A percentile compares a stretch with the other conserved stretches of the same genome.
Evolutionary conservation across 305 asterid species (phyloP).

Genomic region (Coffea humblotiana): DNA sequence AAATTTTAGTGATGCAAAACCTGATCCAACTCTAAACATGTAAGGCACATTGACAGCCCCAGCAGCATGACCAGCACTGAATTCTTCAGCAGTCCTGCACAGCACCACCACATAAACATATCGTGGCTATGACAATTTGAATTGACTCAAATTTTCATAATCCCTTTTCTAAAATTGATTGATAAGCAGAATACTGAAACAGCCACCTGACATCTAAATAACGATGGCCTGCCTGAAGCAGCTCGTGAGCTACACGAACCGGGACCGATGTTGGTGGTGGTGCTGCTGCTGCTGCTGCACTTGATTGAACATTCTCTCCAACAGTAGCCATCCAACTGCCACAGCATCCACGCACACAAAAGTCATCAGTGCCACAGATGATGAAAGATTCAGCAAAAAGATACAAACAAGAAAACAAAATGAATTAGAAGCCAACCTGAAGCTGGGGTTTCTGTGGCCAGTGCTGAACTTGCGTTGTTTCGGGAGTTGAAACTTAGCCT

Average conservation of each 20-base stretch:
- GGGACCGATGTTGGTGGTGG: slow-evolving; percentile 51
- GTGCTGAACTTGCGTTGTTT: slow-evolving; percentile 26
- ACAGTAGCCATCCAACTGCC: slow-evolving; percentile 49
- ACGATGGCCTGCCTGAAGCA: slow-evolving; percentile 72
- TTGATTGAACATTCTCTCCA: slow-evolving; percentile 36
- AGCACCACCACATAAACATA: not conserved
- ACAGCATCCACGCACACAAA: not conserved
- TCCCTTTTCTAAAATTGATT: not conserved
- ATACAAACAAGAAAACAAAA: not conserved
- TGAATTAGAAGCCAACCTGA: slow-evolving; percentile 29
- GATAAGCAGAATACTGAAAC: not conserved
- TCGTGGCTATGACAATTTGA: not conserved
- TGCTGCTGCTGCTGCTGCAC: slow-evolving; percentile 10
- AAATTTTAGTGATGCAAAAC: slow-evolving; percentile 22
- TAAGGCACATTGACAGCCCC: slow-evolving; percentile 73
- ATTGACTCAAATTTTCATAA: not conserved
- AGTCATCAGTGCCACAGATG: not conserved
- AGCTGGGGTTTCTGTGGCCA: slow-evolving; percentile 34
- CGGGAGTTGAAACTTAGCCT: slow-evolving; percentile 36
- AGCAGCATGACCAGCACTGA: slow-evolving; percentile 53
- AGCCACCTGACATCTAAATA: slow-evolving; percentile 69
- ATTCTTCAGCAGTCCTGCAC: slow-evolving; percentile 66
- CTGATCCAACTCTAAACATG: slow-evolving; percentile 58
- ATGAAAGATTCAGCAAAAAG: not conserved
- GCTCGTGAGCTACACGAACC: slow-evolving; percentile 70